Evolutionary conservation across 352 stramenopile species (phyloP).

Genomic region (Pythium aquatile): DNA sequence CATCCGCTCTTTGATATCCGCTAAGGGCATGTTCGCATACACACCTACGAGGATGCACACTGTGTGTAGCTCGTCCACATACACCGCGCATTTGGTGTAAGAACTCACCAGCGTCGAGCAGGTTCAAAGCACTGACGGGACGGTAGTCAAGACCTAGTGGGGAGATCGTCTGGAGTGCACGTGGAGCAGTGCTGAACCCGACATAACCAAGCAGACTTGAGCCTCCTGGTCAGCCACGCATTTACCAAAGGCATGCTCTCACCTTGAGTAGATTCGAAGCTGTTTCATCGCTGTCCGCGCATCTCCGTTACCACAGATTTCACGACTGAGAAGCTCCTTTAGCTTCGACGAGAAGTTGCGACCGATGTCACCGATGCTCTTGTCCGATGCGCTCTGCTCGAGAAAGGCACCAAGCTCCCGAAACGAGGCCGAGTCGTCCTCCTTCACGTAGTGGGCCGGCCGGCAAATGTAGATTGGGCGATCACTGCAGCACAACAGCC

Average conservation of each 20-base stretch:
- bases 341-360: slow-evolving; percentile 30
- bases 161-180: slow-evolving; percentile 42
- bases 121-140: slow-evolving; percentile 44
- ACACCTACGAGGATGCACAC: slow-evolving; percentile 20
- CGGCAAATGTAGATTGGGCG: slow-evolving; percentile 44
- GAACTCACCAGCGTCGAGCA: slow-evolving; percentile 35
- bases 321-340: slow-evolving; percentile 28
- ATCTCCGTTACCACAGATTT: slow-evolving; percentile 9
- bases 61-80: not conserved
- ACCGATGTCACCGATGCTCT: slow-evolving; percentile 21
- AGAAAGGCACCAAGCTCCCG: slow-evolving; percentile 23
- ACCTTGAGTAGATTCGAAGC: slow-evolving; percentile 43
- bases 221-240: not conserved
- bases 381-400: slow-evolving; percentile 2
- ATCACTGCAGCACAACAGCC: slow-evolving; percentile 18
- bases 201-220: not conserved
- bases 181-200: slow-evolving; percentile 31
- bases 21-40: slow-evolving; percentile 41
- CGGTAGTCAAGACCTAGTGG: slow-evolving; percentile 39
- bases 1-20: slow-evolving; percentile 39
- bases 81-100: not conserved
- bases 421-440: slow-evolving; percentile 28
- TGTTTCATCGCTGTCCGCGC: slow-evolving; percentile 20
- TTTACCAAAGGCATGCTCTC: not conserved
- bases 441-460: slow-evolving; percentile 34